Percentiles rank a stretch among this genome's conserved stretches.
Conservation (phyloP, 2,329 filamentous ascomycete genomes). For the Helicocarpus griseus region DNA sequence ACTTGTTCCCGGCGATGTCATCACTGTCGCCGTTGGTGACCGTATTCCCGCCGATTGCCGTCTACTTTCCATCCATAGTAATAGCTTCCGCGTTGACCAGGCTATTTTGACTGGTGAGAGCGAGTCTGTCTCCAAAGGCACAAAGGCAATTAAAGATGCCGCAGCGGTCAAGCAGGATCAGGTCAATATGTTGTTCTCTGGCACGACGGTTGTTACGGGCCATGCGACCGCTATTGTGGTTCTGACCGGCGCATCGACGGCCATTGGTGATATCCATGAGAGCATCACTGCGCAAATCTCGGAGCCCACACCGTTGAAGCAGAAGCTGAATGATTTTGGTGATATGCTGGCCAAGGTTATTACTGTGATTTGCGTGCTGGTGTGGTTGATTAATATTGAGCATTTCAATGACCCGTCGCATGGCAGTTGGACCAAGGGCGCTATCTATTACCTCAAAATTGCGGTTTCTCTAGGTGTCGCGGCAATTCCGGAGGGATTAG, state of each 20-base stretch:
- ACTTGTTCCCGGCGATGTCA: conserved; percentile 85
- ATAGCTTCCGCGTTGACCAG: conserved; percentile 94
- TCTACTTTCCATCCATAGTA: conserved; percentile 82
- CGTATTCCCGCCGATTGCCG: conserved; percentile 93
- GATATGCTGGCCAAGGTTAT: conserved; percentile 96
- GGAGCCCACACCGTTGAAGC: conserved; percentile 90
- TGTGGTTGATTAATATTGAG: conserved; percentile 97
- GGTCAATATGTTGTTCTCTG: conserved; percentile 95
- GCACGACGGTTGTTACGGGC: conserved; percentile 91
- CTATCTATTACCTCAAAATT: conserved; percentile 99
- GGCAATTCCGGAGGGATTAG: conserved; percentile 92
- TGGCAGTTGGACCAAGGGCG: conserved; percentile 88
- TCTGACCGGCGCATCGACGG: conserved; percentile 78
- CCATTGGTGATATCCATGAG: conserved; percentile 97
- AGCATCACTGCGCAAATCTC: conserved; percentile 98
- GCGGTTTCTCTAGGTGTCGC: conserved; percentile 96
- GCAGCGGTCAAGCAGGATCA: conserved; percentile 96
- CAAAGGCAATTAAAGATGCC: conserved; percentile 57
- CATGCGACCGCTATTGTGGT: conserved; percentile 87
- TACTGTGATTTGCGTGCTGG: conserved; percentile 87
- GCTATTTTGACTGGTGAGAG: conserved; percentile 96
- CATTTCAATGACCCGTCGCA: conserved; percentile 94
- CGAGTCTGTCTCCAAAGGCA: conserved; percentile 88
- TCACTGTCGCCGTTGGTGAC: conserved; percentile 81
- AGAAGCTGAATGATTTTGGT: conserved; percentile 98